phyloP scores from a whole-genome alignment of 208 protist species.

The Crithidia mellificae region DNA sequence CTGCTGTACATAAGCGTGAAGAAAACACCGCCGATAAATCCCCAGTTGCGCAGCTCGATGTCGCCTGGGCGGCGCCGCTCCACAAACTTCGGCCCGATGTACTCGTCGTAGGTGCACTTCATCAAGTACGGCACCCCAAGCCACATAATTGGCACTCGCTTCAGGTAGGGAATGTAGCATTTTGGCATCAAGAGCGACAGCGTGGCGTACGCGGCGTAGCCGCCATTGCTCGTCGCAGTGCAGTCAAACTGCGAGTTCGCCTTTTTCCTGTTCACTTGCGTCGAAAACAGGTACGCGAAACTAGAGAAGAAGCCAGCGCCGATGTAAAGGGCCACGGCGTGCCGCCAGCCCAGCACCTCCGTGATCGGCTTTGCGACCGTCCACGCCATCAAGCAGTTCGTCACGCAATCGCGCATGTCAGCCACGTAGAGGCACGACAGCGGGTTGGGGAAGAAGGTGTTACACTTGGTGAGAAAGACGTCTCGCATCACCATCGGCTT shows the following conservation, averaged over 20 bases:
- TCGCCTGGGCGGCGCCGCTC: conserved; percentile 46
- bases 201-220: conserved; percentile 68
- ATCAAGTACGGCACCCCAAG: conserved; percentile 62
- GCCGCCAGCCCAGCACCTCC: conserved; percentile 60
- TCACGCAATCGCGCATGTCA: conserved; percentile 50
- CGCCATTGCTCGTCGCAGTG: conserved; percentile 73
- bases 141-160: conserved; percentile 48
- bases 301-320: conserved; percentile 76
- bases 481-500: conserved; percentile 90
- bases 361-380: conserved; percentile 66
- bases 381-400: conserved; percentile 62
- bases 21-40: conserved; percentile 82
- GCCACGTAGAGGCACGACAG: conserved; percentile 80
- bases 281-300: conserved; percentile 79
- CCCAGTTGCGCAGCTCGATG: conserved; percentile 83
- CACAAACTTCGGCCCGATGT: conserved; percentile 61
- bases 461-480: conserved; percentile 75
- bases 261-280: conserved; percentile 55
- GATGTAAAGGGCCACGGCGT: conserved; percentile 58
- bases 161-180: conserved; percentile 63
- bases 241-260: conserved; percentile 62
- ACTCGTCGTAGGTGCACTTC: conserved; percentile 85
- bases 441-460: conserved; percentile 69
- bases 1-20: conserved; percentile 77
- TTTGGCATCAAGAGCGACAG: conserved; percentile 70